Evolutionary conservation across 306 rosid species (phyloP), one percentile per base, ranked within the genome.

Genomic region (Quillaja saponaria): DNA sequence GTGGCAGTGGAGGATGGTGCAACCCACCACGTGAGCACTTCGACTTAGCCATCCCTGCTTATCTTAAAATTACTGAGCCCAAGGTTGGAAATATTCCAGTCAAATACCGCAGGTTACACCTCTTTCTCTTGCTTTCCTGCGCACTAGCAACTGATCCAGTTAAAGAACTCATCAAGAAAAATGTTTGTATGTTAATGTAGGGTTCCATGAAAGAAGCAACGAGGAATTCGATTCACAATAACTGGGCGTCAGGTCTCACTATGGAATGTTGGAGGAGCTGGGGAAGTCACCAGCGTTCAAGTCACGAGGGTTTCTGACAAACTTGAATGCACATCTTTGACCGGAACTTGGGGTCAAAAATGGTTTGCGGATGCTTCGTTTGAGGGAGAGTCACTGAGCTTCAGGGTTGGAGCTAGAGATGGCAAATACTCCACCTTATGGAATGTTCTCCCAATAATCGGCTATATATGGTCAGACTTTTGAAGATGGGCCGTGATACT

Each of bases 1-100:
- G 49, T 38, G 79, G 81, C 49, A 66, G 72, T 47, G 97, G 97
- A 44, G 96, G 97, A 49, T 91, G 97, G 96, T 91, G 97, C 85
- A 88, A 80, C 45, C 91, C 91, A 0, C 96, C 97, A 0, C 75
- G 70, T 0, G 72, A 77, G 59, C 96, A 88, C 73, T 88, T 91
- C 62, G 96, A 88, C 49, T 74, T 88, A 7, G 90, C 96, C 46
- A 77, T 64, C 58, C 85, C 96, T n/a, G 73, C 82, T 1, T 91
- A 74, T 76, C 68, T 57, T 58, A 68, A 80, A 41, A 57, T 91
- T 61, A 95, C 85, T 0, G 76, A 68, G 8, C 78, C 76, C 63
- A 61, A 69, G 55, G 82, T 61, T 20, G 97, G 95, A 66, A 69
- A 84, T 14, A 61, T 84, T 46, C 95, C 97, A 1, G 25, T 86